phyloP scores from a whole-genome alignment of 768 basidiomycete species.

The Panellus pusillus region DNA sequence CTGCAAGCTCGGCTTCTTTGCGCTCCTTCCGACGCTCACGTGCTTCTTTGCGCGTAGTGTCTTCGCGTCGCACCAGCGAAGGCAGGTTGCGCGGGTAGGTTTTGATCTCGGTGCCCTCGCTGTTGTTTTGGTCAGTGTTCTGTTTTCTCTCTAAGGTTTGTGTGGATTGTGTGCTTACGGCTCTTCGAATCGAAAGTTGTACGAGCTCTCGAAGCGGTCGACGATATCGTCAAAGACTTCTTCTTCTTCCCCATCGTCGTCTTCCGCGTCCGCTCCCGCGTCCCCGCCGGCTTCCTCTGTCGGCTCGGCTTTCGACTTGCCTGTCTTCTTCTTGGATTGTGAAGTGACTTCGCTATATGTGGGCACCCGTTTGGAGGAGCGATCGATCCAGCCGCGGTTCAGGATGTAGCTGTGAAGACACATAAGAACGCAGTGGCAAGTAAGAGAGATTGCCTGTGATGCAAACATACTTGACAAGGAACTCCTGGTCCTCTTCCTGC shows the following conservation, averaged over 20 bases:
- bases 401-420: constrained; percentile 76
- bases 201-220: constrained; percentile 92
- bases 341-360: constrained; percentile 82
- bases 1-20: constrained; percentile 73
- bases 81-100: constrained; percentile 76
- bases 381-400: constrained; percentile 97
- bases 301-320: constrained; percentile 32
- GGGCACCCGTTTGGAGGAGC: constrained; percentile 67
- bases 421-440: neutral
- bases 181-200: constrained; percentile 98
- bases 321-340: constrained; percentile 30
- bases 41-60: constrained; percentile 82
- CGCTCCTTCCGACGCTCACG: constrained; percentile 74
- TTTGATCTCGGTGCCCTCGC: constrained; percentile 63
- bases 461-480: constrained; percentile 78
- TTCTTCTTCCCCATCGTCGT: constrained; percentile 49
- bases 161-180: constrained; percentile 54
- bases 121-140: constrained; percentile 26
- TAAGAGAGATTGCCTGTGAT: neutral
- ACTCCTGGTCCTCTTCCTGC: constrained; percentile 78
- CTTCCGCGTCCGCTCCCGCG: constrained; percentile 25
- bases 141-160: too few relatives aligned
- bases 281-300: constrained; percentile 23
- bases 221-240: constrained; percentile 88
- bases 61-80: constrained; percentile 66